Evolutionary conservation across 73 alveolate species (phyloP).

Genomic region (Symbiodinium pilosum): DNA sequence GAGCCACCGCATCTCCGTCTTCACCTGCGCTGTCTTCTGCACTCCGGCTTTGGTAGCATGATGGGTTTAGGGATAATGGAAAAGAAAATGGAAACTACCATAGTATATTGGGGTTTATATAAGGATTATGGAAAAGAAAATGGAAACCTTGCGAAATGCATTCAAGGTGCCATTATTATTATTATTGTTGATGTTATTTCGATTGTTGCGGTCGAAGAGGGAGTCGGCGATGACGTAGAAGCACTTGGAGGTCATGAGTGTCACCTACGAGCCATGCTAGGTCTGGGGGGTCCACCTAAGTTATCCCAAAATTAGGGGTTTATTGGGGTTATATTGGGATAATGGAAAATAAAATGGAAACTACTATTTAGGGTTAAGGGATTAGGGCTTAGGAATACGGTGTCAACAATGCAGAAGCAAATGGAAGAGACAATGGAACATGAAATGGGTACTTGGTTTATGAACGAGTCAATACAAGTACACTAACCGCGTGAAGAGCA

Average conservation of each 20-base stretch:
- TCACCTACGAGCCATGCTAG: background rate
- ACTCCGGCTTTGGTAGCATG: background rate
- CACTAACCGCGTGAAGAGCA: too few relatives aligned
- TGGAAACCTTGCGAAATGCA: background rate
- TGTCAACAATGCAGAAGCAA: too few relatives aligned
- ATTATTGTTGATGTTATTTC: constrained; percentile 12
- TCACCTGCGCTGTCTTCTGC: background rate
- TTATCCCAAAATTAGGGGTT: background rate
- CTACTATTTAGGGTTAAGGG: background rate
- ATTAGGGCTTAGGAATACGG: background rate
- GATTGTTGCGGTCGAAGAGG: constrained; percentile 39
- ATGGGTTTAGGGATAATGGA: background rate
- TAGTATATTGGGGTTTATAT: background rate
- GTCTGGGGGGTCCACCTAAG: too few relatives aligned
- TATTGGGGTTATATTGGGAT: background rate
- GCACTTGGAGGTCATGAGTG: constrained; percentile 26
- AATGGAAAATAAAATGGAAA: background rate
- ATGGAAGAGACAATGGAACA: too few relatives aligned
- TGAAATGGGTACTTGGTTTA: too few relatives aligned
- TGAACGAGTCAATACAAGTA: too few relatives aligned
- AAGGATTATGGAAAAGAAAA: background rate
- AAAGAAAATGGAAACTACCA: background rate
- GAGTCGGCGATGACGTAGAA: background rate
- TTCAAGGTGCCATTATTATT: background rate
- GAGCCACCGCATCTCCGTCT: too few relatives aligned